These are phyloP conservation scores for Oehlia diaphana DNA, from an alignment of 192 early-diverging fungal genomes.

Conservation along the genomic window DNA sequence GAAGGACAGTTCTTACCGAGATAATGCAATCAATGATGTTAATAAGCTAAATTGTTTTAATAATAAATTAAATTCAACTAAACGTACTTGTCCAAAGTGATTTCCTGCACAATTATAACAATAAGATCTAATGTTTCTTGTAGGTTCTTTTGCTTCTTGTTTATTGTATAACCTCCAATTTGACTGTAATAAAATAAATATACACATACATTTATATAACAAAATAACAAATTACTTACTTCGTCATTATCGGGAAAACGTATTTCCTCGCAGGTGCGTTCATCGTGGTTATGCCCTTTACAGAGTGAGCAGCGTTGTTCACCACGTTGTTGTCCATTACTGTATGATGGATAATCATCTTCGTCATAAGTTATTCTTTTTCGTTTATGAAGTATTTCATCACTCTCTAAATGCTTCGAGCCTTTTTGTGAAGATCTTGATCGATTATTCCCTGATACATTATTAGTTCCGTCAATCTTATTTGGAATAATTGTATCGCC, in stretches of 20 bases:
- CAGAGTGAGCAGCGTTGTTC: background rate
- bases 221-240: background rate
- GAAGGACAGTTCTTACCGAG: background rate
- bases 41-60: background rate
- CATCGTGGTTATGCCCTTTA: background rate
- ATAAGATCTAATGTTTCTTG: background rate
- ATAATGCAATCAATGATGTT: background rate
- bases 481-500: background rate
- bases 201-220: too few species aligned
- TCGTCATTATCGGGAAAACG: background rate
- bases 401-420: background rate
- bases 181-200: background rate
- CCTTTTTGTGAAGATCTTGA: background rate
- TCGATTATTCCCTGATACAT: background rate
- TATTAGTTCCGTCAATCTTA: too few species aligned
- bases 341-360: background rate
- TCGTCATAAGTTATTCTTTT: background rate
- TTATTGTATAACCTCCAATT: background rate
- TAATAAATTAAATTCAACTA: background rate
- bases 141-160: background rate
- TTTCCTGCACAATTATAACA: background rate
- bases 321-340: background rate
- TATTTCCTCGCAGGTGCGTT: background rate
- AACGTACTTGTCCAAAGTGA: background rate
- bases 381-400: background rate